These are phyloP conservation scores for Beta macrorhiza DNA, from an alignment of 179 eudicot species.

Conservation along the genomic window DNA sequence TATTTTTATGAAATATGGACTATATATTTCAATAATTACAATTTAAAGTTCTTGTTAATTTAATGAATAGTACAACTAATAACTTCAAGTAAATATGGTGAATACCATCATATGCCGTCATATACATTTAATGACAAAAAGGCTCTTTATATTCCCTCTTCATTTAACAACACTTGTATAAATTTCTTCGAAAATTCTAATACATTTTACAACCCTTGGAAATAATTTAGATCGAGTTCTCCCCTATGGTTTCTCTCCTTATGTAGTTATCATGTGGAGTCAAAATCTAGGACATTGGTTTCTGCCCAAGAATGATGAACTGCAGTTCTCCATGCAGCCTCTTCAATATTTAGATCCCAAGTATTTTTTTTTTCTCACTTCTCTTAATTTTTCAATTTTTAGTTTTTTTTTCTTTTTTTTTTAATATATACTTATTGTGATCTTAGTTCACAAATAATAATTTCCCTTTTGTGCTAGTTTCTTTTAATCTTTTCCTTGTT, in stretches of 20 bases:
- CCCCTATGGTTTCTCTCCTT: neutral
- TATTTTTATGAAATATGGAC: neutral
- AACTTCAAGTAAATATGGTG: neutral
- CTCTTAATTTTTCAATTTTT: neutral
- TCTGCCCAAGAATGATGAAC: conserved; percentile 37
- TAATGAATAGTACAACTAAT: conserved; percentile 14
- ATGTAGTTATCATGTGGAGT: conserved; percentile 24
- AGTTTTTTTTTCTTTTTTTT: neutral
- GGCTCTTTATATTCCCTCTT: conserved; percentile 29
- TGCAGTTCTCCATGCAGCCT: conserved; percentile 30
- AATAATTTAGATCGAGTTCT: neutral
- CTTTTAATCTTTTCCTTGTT: no score
- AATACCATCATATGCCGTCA: conserved; percentile 33
- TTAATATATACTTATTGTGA: no score
- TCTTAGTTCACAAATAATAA: no score
- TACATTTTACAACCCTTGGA: conserved; percentile 10
- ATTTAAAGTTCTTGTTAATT: neutral
- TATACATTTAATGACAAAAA: conserved; percentile 11
- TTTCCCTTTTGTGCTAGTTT: no score
- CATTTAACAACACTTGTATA: conserved; percentile 20
- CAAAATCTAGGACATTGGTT: conserved; percentile 26
- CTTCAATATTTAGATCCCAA: conserved; percentile 45
- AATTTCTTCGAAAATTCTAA: neutral
- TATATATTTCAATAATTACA: neutral
- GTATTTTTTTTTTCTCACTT: conserved; percentile 22